A percentile compares a stretch with the other conserved stretches of the same genome.
phyloP scores from a whole-genome alignment of 1,284 basidiomycete genomes.

The Naganishia cerealis region DNA sequence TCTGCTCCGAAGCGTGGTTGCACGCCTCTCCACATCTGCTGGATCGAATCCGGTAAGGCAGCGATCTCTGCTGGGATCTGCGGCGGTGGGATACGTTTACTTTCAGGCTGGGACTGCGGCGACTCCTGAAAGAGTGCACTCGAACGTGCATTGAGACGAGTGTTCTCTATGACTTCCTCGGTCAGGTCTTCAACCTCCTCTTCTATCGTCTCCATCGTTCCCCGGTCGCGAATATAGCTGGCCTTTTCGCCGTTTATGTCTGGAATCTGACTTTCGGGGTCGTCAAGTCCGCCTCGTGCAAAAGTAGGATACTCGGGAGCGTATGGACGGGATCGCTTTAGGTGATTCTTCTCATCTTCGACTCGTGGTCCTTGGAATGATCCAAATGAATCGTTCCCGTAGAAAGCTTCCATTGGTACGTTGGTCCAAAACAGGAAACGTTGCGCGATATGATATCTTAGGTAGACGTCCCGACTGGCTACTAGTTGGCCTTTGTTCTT shows the following conservation, averaged over 20 bases:
- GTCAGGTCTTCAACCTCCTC: slow-evolving; percentile 11
- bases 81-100: background rate
- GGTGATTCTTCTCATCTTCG: slow-evolving; percentile 1
- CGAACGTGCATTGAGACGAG: background rate
- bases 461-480: slow-evolving; percentile 15
- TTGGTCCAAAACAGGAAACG: slow-evolving; percentile 39
- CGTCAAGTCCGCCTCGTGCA: slow-evolving; percentile 1
- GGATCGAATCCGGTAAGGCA: slow-evolving; percentile 6
- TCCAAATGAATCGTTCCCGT: background rate
- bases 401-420: slow-evolving; percentile 46
- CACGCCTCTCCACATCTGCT: slow-evolving; percentile 17
- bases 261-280: slow-evolving; percentile 24
- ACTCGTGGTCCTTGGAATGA: background rate
- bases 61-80: slow-evolving; percentile 13
- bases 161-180: slow-evolving; percentile 15
- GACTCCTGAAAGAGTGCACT: background rate
- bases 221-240: background rate
- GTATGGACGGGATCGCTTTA: background rate
- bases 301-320: slow-evolving; percentile 27
- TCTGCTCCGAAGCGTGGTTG: slow-evolving; percentile 15
- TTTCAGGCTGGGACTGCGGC: background rate
- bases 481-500: background rate
- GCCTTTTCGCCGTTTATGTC: slow-evolving; percentile 15
- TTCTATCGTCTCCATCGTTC: slow-evolving; percentile 2
- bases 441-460: slow-evolving; percentile 33